phyloP scores from a whole-genome alignment of 306 rosid species.

The Nissolia schottii region DNA sequence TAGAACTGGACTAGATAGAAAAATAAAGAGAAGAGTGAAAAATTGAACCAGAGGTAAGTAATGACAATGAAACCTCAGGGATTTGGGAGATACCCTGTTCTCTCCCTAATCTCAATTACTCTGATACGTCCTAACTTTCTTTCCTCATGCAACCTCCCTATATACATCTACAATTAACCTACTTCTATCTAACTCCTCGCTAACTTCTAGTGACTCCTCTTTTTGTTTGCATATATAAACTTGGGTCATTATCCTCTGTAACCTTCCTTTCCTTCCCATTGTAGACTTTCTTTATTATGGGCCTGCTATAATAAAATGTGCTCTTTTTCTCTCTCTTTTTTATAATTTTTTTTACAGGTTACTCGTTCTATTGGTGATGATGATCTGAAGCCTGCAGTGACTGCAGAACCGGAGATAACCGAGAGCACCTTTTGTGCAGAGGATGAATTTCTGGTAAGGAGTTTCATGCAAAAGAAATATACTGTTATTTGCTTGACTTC shows the following conservation, averaged over 20 bases:
- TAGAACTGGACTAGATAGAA: too few relatives aligned
- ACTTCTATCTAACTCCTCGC: too few relatives aligned
- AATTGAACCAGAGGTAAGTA: too few relatives aligned
- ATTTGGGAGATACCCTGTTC: too few relatives aligned
- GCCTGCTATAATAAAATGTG: neutral
- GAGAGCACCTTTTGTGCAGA: conserved; percentile 56
- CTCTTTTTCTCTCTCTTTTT: neutral
- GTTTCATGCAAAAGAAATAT: neutral
- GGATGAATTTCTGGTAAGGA: conserved; percentile 74
- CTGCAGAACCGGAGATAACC: conserved; percentile 90
- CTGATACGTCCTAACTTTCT: too few relatives aligned
- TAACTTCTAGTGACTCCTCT: too few relatives aligned
- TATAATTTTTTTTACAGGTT: conserved; percentile 51
- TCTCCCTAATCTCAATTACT: too few relatives aligned
- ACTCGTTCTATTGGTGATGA: conserved; percentile 95
- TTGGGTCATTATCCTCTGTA: neutral
- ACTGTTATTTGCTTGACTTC: neutral
- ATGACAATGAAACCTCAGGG: too few relatives aligned
- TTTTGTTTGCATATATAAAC: too few relatives aligned
- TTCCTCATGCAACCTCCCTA: too few relatives aligned
- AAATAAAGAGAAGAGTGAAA: too few relatives aligned
- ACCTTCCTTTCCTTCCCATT: neutral
- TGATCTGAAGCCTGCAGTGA: conserved; percentile 91
- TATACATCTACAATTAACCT: too few relatives aligned
- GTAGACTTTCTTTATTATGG: neutral